Percentiles rank a stretch among this genome's conserved stretches.
Conservation (phyloP, 176 grass and related monocot species). For the Oryza meridionalis region DNA sequence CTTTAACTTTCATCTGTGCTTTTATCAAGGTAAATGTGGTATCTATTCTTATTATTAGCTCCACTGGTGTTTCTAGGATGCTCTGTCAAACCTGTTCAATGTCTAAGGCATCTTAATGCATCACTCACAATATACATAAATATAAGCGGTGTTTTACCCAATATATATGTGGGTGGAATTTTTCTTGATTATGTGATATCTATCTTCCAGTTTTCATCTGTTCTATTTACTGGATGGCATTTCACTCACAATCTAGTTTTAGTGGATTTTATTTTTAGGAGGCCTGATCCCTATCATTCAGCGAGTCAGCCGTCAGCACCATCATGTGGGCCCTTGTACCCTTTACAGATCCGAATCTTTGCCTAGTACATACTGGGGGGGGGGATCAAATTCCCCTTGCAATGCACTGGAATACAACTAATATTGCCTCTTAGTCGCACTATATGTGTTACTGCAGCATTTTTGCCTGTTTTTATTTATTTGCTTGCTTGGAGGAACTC, state of each 20-base stretch:
- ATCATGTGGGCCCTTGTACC: not conserved
- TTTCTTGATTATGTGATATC: slow-evolving; percentile 30
- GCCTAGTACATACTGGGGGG: not conserved
- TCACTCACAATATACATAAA: not conserved
- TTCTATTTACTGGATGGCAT: slow-evolving; percentile 1
- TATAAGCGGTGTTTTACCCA: not conserved
- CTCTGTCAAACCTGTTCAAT: slow-evolving; percentile 2
- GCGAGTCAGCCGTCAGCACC: no score
- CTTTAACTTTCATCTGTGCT: not conserved
- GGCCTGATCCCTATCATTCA: not conserved
- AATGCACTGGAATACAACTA: not conserved
- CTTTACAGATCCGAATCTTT: not conserved
- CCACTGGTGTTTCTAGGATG: slow-evolving; percentile 24
- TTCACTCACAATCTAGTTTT: slow-evolving; percentile 7
- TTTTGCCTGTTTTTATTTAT: not conserved
- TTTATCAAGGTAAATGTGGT: slow-evolving; percentile 11
- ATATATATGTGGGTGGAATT: slow-evolving; percentile 11
- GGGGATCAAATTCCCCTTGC: not conserved
- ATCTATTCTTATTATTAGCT: slow-evolving; percentile 24
- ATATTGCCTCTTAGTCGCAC: not conserved
- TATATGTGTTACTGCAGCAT: not conserved
- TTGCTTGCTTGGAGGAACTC: not conserved
- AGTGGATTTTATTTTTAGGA: slow-evolving; percentile 7
- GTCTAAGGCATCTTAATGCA: slow-evolving; percentile 31
- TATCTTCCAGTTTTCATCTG: slow-evolving; percentile 7